Evolutionary conservation across 2,329 filamentous ascomycete genomes (phyloP).

Genomic region (Neonectria hederae): DNA sequence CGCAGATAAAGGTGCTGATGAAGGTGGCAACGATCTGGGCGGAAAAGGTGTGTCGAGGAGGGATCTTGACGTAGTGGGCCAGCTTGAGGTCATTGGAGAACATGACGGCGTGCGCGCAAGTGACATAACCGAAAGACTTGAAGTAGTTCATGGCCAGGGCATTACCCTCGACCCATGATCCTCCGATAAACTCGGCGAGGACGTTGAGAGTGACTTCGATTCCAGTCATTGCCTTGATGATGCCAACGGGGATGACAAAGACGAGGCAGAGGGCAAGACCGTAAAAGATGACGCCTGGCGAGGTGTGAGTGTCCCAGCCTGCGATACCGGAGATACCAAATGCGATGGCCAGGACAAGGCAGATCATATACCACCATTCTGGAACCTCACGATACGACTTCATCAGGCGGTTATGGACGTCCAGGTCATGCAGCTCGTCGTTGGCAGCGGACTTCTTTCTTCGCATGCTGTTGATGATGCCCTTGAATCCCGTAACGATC

Average conservation of each 20-base stretch:
- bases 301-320: conserved; percentile 61
- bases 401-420: conserved; percentile 62
- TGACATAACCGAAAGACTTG: conserved; percentile 62
- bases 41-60: conserved; percentile 66
- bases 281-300: conserved; percentile 61
- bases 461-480: conserved; percentile 56
- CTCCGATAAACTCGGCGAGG: conserved; percentile 63
- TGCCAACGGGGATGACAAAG: conserved; percentile 62
- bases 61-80: conserved; percentile 68
- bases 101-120: conserved; percentile 60
- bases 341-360: conserved; percentile 55
- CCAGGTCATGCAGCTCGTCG: conserved; percentile 51
- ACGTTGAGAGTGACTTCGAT: conserved; percentile 63
- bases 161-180: conserved; percentile 60
- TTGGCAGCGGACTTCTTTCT: conserved; percentile 51
- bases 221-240: conserved; percentile 64
- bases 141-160: conserved; percentile 64
- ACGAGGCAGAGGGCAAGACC: conserved; percentile 59
- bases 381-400: conserved; percentile 58
- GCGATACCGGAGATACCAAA: conserved; percentile 58
- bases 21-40: conserved; percentile 68
- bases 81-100: conserved; percentile 61
- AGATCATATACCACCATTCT: conserved; percentile 63
- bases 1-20: conserved; percentile 61
- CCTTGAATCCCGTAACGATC: conserved; percentile 59